A percentile compares a stretch with the other conserved stretches of the same genome.
Conservation (phyloP, 2,329 filamentous ascomycete genomes). For the Hymenoscyphus fraxineus region DNA sequence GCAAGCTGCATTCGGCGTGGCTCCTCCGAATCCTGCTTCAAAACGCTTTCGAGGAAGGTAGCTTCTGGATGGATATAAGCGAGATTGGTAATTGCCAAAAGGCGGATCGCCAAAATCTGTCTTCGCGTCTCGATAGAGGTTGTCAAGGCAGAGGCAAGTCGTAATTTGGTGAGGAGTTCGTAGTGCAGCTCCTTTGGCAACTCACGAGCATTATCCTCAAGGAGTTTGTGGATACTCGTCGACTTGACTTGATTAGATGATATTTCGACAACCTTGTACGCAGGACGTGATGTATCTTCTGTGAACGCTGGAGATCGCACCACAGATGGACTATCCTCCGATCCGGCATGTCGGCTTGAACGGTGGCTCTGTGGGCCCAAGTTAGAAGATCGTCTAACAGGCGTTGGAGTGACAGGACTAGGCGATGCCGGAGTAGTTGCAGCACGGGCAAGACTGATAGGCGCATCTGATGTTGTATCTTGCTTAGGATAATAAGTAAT, state of each 20-base stretch:
- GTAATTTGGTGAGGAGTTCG: slow-evolving; percentile 78
- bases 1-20: slow-evolving; percentile 83
- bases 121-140: slow-evolving; percentile 64
- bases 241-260: slow-evolving; percentile 51
- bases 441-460: slow-evolving; percentile 22
- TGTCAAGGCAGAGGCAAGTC: slow-evolving; percentile 76
- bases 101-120: slow-evolving; percentile 72
- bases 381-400: slow-evolving; percentile 35
- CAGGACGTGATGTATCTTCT: slow-evolving; percentile 28
- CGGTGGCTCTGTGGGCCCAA: slow-evolving; percentile 33
- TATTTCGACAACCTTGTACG: slow-evolving; percentile 42
- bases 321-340: slow-evolving; percentile 37
- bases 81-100: slow-evolving; percentile 85
- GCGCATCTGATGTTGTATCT: slow-evolving; percentile 31
- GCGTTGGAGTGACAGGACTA: slow-evolving; percentile 34
- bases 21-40: slow-evolving; percentile 85
- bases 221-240: slow-evolving; percentile 52
- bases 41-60: slow-evolving; percentile 79
- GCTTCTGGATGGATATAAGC: slow-evolving; percentile 83
- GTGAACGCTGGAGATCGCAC: slow-evolving; percentile 23
- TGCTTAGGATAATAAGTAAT: slow-evolving; percentile 67
- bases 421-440: slow-evolving; percentile 33
- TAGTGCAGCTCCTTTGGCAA: slow-evolving; percentile 73
- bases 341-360: slow-evolving; percentile 31
- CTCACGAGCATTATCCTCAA: slow-evolving; percentile 54